Conservation (phyloP, 179 eudicot species). For the Corrigiola litoralis region DNA sequence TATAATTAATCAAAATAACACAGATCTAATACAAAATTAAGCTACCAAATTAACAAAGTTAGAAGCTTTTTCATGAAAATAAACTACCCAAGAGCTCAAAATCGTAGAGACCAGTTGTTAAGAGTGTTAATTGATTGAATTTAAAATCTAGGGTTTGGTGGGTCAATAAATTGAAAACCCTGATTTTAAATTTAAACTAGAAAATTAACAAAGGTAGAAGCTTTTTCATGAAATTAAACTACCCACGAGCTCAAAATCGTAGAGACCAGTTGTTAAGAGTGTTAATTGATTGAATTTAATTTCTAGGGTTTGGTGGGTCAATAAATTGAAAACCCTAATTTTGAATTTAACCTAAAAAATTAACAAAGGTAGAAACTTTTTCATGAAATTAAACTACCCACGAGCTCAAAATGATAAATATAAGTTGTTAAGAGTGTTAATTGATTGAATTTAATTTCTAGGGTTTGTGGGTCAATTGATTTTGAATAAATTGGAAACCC, state of each 20-base stretch:
- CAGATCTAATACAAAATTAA: background rate
- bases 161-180: too few relatives aligned
- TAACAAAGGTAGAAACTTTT: background rate
- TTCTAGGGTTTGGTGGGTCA: slow-evolving; percentile 2
- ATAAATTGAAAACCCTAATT: too few relatives aligned
- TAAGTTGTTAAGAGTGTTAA: too few relatives aligned
- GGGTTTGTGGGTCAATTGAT: too few relatives aligned
- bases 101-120: background rate
- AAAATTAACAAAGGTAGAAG: background rate
- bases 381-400: background rate
- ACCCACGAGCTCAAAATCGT: background rate
- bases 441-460: background rate
- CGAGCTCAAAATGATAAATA: background rate
- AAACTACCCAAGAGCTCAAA: background rate
- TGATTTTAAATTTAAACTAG: background rate
- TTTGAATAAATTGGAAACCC: too few relatives aligned
- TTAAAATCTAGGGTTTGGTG: background rate
- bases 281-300: background rate
- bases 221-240: background rate
- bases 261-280: background rate
- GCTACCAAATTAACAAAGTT: background rate
- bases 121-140: background rate
- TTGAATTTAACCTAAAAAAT: background rate
- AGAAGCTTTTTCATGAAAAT: background rate
- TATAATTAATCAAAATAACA: background rate